Percentiles rank a stretch among this genome's conserved stretches.
phyloP scores from a whole-genome alignment of 1,284 basidiomycete genomes.

The Polyporus tsugae region DNA sequence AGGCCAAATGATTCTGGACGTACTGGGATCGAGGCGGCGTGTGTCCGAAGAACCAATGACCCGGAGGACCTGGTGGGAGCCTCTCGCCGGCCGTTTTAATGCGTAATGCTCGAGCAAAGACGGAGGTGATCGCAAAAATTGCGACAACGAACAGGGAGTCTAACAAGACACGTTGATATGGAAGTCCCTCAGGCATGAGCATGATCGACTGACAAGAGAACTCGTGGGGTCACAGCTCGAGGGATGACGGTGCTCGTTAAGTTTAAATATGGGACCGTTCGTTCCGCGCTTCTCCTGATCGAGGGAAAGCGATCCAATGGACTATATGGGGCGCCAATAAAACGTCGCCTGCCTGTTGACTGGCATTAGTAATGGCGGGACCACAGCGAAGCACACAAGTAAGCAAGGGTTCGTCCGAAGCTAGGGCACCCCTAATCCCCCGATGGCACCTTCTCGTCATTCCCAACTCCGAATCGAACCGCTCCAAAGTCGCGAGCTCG shows the following conservation, averaged over 20 bases:
- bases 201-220: neutral
- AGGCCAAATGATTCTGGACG: neutral
- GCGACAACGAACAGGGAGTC: constrained; percentile 7
- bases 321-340: neutral
- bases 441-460: constrained; percentile 1
- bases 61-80: constrained; percentile 33
- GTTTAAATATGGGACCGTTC: neutral
- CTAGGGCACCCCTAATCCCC: too few species aligned
- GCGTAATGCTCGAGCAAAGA: neutral
- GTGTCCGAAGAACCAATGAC: constrained; percentile 35
- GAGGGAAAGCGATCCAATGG: constrained; percentile 1
- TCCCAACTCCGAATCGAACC: neutral
- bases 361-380: neutral
- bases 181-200: neutral
- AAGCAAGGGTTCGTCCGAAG: constrained; percentile 3
- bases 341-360: too few species aligned
- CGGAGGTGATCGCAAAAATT: constrained; percentile 6
- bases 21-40: constrained; percentile 27
- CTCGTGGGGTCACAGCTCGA: neutral
- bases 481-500: neutral
- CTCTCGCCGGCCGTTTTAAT: constrained; percentile 8
- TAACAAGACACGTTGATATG: neutral
- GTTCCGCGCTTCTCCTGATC: neutral
- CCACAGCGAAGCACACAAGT: neutral
- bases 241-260: neutral